Evolutionary conservation across 1,284 basidiomycete genomes (phyloP).

Genomic region (Ceratobasidium sp.): DNA sequence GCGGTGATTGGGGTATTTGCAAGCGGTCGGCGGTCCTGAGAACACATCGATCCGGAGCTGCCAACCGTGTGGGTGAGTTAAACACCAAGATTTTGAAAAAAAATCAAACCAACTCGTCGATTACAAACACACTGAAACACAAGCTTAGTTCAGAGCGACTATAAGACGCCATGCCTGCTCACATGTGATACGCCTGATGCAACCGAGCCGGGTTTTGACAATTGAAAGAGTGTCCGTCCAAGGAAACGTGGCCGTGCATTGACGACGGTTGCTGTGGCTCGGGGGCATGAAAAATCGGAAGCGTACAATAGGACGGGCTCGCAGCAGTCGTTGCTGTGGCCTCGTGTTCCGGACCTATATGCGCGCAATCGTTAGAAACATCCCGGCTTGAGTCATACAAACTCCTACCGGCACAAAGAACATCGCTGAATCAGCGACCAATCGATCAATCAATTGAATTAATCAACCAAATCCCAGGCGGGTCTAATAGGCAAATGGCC

Average conservation of each 20-base stretch:
- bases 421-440: conserved; percentile 54
- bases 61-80: no score
- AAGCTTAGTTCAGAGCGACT: neutral
- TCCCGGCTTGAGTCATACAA: neutral
- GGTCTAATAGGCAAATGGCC: no score
- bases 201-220: conserved; percentile 63
- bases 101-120: conserved; percentile 55
- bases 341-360: conserved; percentile 59
- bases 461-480: no score
- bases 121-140: conserved; percentile 58
- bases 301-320: conserved; percentile 62
- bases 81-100: neutral
- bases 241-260: conserved; percentile 58
- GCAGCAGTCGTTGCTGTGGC: conserved; percentile 51
- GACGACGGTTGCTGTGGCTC: conserved; percentile 44
- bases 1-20: conserved; percentile 55
- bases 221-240: conserved; percentile 61
- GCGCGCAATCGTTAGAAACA: neutral
- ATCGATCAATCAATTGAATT: neutral
- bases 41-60: conserved; percentile 62
- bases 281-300: conserved; percentile 62
- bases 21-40: conserved; percentile 55
- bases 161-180: neutral
- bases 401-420: conserved; percentile 58
- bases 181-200: conserved; percentile 65